phyloP scores from a whole-genome alignment of 2,329 filamentous ascomycete species.

The Aspergillus uvarum region DNA sequence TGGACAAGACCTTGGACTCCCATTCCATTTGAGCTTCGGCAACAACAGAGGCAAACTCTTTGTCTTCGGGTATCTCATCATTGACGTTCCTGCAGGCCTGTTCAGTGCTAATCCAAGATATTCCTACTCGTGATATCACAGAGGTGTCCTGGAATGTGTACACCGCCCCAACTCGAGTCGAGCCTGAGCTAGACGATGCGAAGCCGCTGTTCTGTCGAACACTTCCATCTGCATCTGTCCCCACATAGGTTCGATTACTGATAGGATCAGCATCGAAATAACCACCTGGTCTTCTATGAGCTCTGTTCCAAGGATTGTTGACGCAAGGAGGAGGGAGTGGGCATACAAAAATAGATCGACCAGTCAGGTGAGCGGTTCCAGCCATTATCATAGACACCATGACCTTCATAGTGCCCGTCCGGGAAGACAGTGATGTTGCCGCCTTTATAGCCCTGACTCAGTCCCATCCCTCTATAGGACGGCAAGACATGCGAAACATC shows the following conservation, averaged over 20 bases:
- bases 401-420: conserved; percentile 59
- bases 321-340: background rate
- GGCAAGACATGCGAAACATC: conserved; percentile 67
- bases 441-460: conserved; percentile 63
- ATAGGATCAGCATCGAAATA: conserved; percentile 51
- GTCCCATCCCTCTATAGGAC: conserved; percentile 59
- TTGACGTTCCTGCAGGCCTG: conserved; percentile 62
- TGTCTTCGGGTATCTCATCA: conserved; percentile 54
- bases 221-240: conserved; percentile 29
- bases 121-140: conserved; percentile 61
- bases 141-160: conserved; percentile 53
- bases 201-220: conserved; percentile 27
- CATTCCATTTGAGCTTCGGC: conserved; percentile 54
- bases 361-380: conserved; percentile 64
- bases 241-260: conserved; percentile 30
- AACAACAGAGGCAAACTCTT: conserved; percentile 47
- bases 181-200: conserved; percentile 46
- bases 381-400: conserved; percentile 64
- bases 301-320: background rate
- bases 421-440: conserved; percentile 56
- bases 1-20: conserved; percentile 63
- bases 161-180: conserved; percentile 43
- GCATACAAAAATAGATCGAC: conserved; percentile 32
- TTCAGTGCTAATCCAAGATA: conserved; percentile 64
- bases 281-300: conserved; percentile 50